Base-by-base conservation (phyloP, 371 early-diverging fungal genomes). In the Actinomucor elegans region DNA sequence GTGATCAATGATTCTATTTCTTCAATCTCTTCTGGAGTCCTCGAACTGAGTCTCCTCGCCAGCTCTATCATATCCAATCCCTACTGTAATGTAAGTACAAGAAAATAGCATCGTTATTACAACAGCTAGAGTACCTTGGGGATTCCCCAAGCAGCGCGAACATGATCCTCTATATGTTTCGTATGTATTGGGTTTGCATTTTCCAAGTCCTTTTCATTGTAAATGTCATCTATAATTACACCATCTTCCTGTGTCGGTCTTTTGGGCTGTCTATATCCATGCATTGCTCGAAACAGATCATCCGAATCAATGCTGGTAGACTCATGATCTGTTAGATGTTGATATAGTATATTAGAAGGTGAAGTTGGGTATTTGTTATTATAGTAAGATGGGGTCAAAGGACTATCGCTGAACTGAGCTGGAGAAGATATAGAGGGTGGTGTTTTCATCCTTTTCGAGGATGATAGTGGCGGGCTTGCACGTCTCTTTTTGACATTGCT, bases 61-160 rank as follows among this genome's bases (percentile, higher is more conserved):
- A 77, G 43, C 34, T 73, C 69, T 18, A 64, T 24, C 60, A 77
- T 77, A 37, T 77, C 71, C 26, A 77, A 43, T 15, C 64, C 61
- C 71, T 64, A 28, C 15, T 33, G 18, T 34, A 40, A 9, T n/a
- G n/a, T n/a, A n/a, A n/a, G n/a, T n/a, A n/a, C n/a, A n/a, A n/a
- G n/a, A n/a, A n/a, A n/a, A n/a, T n/a, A n/a, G n/a, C n/a, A n/a
- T n/a, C n/a, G n/a, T n/a, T n/a, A n/a, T n/a, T n/a, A n/a, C n/a
- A n/a, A n/a, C n/a, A n/a, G n/a, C n/a, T n/a, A n/a, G n/a, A n/a
- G n/a, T 63, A 70, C 71, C 50, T 64, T 61, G 20, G 77, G 77
- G 40, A 77, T 52, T 26, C 73, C 73, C 77, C 77, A 77, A 5
- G 66, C 67, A 10, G 33, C 41, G 43, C 69, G 45, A n/a, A 64